phyloP scores from a whole-genome alignment of 192 early-diverging fungal genomes.

The Thamnidium elegans region DNA sequence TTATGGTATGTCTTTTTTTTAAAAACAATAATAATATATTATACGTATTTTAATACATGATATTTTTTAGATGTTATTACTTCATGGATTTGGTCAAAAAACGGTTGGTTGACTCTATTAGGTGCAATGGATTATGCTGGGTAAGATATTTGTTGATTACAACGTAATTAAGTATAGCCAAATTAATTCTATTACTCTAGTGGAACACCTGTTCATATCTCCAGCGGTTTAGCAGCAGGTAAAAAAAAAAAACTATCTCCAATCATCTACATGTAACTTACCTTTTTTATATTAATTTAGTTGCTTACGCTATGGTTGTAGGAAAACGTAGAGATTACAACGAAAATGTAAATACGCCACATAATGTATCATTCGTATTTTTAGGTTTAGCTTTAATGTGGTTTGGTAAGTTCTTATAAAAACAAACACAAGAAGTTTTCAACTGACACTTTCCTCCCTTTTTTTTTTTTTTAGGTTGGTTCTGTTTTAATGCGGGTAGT shows the following conservation, averaged over 20 bases:
- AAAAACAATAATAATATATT: no score
- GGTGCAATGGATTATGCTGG: conserved; percentile 85
- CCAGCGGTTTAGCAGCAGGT: conserved; percentile 70
- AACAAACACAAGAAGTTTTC: no score
- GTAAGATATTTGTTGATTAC: conserved; percentile 15
- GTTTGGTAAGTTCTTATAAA: conserved; percentile 82
- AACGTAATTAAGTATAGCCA: background rate
- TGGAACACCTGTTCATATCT: conserved; percentile 83
- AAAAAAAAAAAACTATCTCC: background rate
- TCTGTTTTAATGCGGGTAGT: conserved; percentile 86
- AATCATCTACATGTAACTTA: background rate
- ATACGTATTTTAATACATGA: background rate
- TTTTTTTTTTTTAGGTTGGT: conserved; percentile 68
- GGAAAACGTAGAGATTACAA: conserved; percentile 75
- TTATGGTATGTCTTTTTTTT: conserved; percentile 52
- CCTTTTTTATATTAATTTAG: conserved; percentile 9
- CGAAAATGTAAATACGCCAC: conserved; percentile 69
- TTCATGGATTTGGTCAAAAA: conserved; percentile 79
- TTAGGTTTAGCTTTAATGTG: conserved; percentile 80
- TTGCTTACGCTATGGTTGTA: conserved; percentile 79
- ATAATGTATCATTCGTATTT: conserved; percentile 81
- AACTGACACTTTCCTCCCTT: background rate
- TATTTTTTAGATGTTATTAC: conserved; percentile 54
- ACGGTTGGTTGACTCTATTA: conserved; percentile 74
- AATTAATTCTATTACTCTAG: conserved; percentile 21